Base-by-base conservation (phyloP, 139 green algal species). In the Chlorella sp. region DNA sequence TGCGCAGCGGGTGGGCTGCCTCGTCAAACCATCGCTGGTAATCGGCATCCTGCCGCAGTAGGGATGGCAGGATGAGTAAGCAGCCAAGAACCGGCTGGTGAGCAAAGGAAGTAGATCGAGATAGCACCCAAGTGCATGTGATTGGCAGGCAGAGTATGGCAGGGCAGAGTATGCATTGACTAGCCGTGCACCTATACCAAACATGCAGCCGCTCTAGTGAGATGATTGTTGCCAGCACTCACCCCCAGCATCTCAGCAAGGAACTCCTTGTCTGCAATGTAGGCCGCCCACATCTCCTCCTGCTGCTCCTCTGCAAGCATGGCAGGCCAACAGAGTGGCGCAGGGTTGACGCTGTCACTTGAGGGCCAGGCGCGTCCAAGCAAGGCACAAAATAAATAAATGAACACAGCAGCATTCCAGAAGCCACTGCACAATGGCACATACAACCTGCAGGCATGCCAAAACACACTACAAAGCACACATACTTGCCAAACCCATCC, bases 21-120 rank as follows among this genome's bases (percentile, higher is more conserved):
- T 90, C 87, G 30, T 90, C 87, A 55, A 84, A 87, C 87, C 87
- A 90, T 20, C 83, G 55, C 73, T 86, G 74, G 76, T 90, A 90
- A 12, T 68, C 70, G 56, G 65, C 57, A 47, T 90, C 81, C 86
- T 87, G 78, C 18, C n/a, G 13, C 51, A 21, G 11, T 21, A 60
- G 38, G 32, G 1, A 2, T 16, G 36, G 44, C 6, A 51, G 44
- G 44, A 9, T 51, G 9, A 9, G 44, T 51, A 6, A 51, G 44
- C 44, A 51, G 44, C 44, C 44, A 51, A 51, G 44, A n/a, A 6
- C 44, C 6, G 9, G 44, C 44, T 9, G 44, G 44, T 51, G 44
- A 51, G 9, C 7, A 9, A 51, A 51, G n/a, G n/a, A 51, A 51
- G 44, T 9, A 51, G 44, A 51, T 16, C 7, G 44, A 51, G 44